Evolutionary conservation across 257 asterid species (phyloP).

Genomic region (Cynanchum wilfordii): DNA sequence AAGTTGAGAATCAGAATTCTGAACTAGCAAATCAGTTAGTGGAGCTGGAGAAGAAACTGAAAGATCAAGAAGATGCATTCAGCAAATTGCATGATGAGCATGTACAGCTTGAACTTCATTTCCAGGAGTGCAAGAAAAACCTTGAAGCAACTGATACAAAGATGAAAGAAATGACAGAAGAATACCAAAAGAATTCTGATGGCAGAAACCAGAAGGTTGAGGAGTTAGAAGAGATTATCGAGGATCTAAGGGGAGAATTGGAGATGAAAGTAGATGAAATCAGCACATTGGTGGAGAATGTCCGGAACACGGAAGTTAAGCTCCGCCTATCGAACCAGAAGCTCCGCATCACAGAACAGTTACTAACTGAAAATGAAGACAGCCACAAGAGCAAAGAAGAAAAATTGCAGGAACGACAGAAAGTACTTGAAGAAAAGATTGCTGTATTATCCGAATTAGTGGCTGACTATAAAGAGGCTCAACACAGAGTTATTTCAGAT

Average conservation of each 20-base stretch:
- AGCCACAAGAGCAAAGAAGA: conserved; percentile 51
- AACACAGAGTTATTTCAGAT: conserved; percentile 32
- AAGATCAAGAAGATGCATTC: conserved; percentile 50
- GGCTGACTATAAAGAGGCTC: conserved; percentile 48
- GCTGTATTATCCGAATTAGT: conserved; percentile 33
- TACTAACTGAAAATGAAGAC: conserved; percentile 62
- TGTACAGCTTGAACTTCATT: conserved; percentile 33
- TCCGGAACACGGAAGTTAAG: conserved; percentile 77
- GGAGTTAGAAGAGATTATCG: conserved; percentile 53
- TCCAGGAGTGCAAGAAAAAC: conserved; percentile 41
- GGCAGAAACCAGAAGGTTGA: conserved; percentile 39
- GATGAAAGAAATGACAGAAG: conserved; percentile 50
- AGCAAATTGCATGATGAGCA: conserved; percentile 42
- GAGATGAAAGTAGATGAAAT: conserved; percentile 88
- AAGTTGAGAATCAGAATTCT: conserved; percentile 36
- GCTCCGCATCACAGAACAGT: conserved; percentile 80
- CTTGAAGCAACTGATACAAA: conserved; percentile 47
- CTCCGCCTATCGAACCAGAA: conserved; percentile 73
- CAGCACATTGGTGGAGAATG: conserved; percentile 48
- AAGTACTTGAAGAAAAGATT: conserved; percentile 41
- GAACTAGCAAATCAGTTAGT: conserved; percentile 46
- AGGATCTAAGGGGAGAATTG: conserved; percentile 56
- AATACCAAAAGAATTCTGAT: conserved; percentile 36
- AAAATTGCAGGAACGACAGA: conserved; percentile 54
- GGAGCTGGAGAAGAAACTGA: conserved; percentile 41